Evolutionary conservation across 2,329 filamentous ascomycete genomes (phyloP), one percentile per base, ranked within the genome.

Genomic region (Hymenoscyphus occultus): DNA sequence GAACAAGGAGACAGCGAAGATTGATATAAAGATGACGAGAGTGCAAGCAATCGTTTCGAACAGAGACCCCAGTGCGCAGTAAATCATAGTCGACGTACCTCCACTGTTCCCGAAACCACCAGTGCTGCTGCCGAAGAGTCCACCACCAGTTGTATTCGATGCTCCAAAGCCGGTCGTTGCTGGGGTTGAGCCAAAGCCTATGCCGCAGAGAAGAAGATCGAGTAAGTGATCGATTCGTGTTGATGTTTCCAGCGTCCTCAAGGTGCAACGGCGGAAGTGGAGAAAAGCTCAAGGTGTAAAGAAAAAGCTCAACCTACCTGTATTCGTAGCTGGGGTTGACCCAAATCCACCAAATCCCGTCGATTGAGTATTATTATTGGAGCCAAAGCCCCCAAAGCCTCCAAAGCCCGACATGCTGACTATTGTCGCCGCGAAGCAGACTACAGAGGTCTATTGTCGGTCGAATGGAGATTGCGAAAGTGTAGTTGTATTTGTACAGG

Each of bases 351-450:
- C 84, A 76, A 90, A 90, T 28, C 78, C 80, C 71, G 72, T 77
- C 70, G 74, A 81, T 77, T 79, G 68, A 61, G 73, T 73, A 60
- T 79, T 80, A 74, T 83, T 86, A 68, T 82, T 83, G 73, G 83
- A 81, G 78, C 85, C 85, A 77, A 89, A 89, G 80, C 48, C 60
- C 13, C 85, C 83, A 72, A 89, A 89, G 79, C 85, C 83, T 72
- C 80, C 78, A 74, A 82, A 81, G 73, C 82, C 82, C n/a, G 74
- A 75, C 74, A 76, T 76, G 35, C 62, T 71, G 66, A 69, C 60
- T 62, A 32, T 22, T 61, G 45, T 66, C 62, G 67, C 48, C 58
- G 57, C 45, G 56, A 61, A 28, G 59, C 61, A 60, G 42, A 61
- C 57, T 59, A 59, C 19, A 39, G 39, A 28, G 62, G 16, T 35